Evolutionary conservation across 2,329 filamentous ascomycete genomes (phyloP), one percentile per base, ranked within the genome.

Genomic region (Trichocomaceae sp.): DNA sequence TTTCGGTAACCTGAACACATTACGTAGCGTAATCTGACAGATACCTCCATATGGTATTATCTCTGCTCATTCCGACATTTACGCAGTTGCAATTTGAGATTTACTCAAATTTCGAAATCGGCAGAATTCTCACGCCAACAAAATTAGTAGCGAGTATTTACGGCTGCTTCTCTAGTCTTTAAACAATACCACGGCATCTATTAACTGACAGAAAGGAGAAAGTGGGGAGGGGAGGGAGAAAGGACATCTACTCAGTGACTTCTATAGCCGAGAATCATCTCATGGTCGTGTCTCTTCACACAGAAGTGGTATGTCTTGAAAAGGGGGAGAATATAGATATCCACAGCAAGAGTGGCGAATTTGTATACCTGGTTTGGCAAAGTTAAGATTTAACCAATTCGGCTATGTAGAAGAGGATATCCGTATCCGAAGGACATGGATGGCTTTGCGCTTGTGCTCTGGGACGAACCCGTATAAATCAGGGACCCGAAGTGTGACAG

Each of bases 391-490:
- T 45, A 5, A 13, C 26, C 23, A 5, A 6, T 17, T 31, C 10
- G 17, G 17, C n/a, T n/a, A 22, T 23, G 12, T 3, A 23, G 10
- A 9, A 26, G 4, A 47, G 19, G n/a, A n/a, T n/a, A n/a, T n/a
- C 50, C 50, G 42, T 52, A 52, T 15, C 50, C 50, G 17, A 52
- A 52, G 29, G 50, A 47, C 50, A 52, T 52, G n/a, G 47, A 52
- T 22, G 50, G 50, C 22, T 33, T 33, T n/a, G 23, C 33, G 39
- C 50, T 52, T 52, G 17, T 52, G 41, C 50, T 52, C 50, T 26
- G 50, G 50, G 13, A 47, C 19, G 23, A 52, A 52, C 44, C 47
- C 10, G 15, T 39, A 46, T 9, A 41, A 46, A 23, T 52, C 42
- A 6, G 44, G 44, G 22, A 41, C 50, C 50, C 50, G 50, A 46